Evolutionary conservation across 2,329 filamentous ascomycete species (phyloP), one percentile per base, ranked within the genome.

Genomic region (Sporothrix pallida): DNA sequence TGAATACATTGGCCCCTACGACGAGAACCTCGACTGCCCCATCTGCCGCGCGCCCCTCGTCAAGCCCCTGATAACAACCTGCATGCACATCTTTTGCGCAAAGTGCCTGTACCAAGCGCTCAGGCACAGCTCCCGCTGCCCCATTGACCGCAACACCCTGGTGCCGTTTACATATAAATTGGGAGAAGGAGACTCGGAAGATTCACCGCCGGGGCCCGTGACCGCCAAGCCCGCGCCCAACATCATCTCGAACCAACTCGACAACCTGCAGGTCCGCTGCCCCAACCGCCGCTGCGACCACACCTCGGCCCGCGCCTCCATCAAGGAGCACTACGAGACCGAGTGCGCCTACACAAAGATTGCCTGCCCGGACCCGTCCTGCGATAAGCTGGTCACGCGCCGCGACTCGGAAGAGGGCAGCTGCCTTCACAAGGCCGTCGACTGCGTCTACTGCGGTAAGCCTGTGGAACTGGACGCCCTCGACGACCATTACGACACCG

Each of bases 1-100:
- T 15, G 78, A 81, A 15, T 83, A 83, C 74, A 71, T 78, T n/a
- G 76, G 76, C 31, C 52, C 75, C 0, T 79, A 82, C 17, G 81
- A 82, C 74, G 80, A 82, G 42, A 80, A 80, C 17, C 78, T 83
- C n/a, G 75, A 80, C 56, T 83, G 81, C 72, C 80, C 80, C 17
- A 81, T 83, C 67, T 92, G 90, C 81, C 88, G 87, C 77, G 85
- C 88, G 12, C 87, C 90, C 2, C 84, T 91, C 58, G 82, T 91
- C 67, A 84, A 87, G 15, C 89, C 90, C 0, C 83, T 89, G 67
- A 89, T 89, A 58, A 91, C 89, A 0, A 77, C 76, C 13, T 92
- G 90, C 80, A 87, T 90, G 74, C 90, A 92, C 79, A 89, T 88
- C 13, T 92, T 92, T 78, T 92, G 90, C 78, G 85, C 86, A 70